These are phyloP conservation scores for Fusarium irregulare DNA, from an alignment of 2,329 filamentous ascomycete species.

Conservation along the genomic window DNA sequence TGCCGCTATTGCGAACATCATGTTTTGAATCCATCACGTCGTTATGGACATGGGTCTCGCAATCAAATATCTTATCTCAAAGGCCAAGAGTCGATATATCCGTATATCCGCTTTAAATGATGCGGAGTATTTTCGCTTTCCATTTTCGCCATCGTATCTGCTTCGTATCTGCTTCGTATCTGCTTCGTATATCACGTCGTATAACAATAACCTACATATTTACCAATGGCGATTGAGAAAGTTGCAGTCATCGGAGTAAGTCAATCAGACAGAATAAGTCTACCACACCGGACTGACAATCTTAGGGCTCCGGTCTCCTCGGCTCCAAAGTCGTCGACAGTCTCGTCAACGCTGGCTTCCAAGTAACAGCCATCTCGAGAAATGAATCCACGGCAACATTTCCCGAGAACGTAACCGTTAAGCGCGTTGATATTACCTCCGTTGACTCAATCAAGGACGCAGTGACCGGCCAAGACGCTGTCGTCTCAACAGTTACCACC, in stretches of 20 bases:
- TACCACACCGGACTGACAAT: too few species aligned
- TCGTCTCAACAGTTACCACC: conserved; percentile 3
- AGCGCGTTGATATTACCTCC: not conserved
- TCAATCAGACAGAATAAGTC: too few species aligned
- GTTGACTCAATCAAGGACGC: conserved; percentile 2
- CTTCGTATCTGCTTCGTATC: too few species aligned
- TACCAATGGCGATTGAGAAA: conserved; percentile 1
- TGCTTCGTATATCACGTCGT: not conserved
- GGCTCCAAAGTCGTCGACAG: conserved; percentile 4
- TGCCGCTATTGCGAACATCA: accelerated
- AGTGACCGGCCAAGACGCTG: not conserved
- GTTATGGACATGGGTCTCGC: not conserved
- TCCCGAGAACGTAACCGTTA: not conserved
- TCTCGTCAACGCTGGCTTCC: conserved; percentile 1
- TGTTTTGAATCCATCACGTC: not conserved
- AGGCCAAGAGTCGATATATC: not conserved
- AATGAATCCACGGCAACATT: conserved; percentile 4
- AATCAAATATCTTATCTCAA: not conserved
- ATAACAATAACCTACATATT: not conserved
- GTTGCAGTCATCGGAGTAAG: conserved; percentile 11
- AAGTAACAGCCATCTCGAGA: not conserved
- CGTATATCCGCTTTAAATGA: not conserved
- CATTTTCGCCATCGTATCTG: not conserved
- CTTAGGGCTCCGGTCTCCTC: conserved; percentile 8
- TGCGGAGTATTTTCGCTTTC: not conserved